Percentiles rank a stretch among this genome's conserved stretches.
Evolutionary conservation across 2,329 filamentous ascomycete species (phyloP).

Genomic region (Pyrenophora tritici-repentis): DNA sequence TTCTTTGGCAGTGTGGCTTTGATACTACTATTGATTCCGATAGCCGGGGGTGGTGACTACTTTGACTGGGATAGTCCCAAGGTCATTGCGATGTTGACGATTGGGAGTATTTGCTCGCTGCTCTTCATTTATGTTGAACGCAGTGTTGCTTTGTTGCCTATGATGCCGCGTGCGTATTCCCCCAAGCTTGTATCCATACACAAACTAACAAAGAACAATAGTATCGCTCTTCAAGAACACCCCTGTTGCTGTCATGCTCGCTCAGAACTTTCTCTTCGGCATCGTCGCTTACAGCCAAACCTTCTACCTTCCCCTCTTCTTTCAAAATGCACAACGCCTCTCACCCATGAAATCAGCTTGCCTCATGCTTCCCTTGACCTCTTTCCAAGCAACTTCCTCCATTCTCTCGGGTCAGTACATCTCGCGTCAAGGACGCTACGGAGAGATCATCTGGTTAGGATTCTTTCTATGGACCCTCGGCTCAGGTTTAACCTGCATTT

Average conservation of each 20-base stretch:
- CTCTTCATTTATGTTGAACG: slow-evolving; percentile 61
- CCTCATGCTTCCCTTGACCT: slow-evolving; percentile 52
- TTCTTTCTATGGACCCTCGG: slow-evolving; percentile 58
- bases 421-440: slow-evolving; percentile 61
- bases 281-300: slow-evolving; percentile 63
- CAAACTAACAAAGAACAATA: slow-evolving; percentile 14
- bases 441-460: slow-evolving; percentile 49
- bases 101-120: slow-evolving; percentile 55
- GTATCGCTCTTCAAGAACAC: slow-evolving; percentile 61
- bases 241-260: slow-evolving; percentile 60
- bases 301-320: slow-evolving; percentile 67
- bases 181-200: background rate
- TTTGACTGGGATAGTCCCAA: slow-evolving; percentile 62
- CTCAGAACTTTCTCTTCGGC: slow-evolving; percentile 65
- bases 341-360: slow-evolving; percentile 56
- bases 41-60: slow-evolving; percentile 65
- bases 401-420: slow-evolving; percentile 63
- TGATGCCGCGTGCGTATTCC: slow-evolving; percentile 56
- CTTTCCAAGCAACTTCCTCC: slow-evolving; percentile 44
- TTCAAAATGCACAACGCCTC: slow-evolving; percentile 60
- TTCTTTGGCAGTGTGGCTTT: slow-evolving; percentile 61
- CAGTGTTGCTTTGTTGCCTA: slow-evolving; percentile 61
- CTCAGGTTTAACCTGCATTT: slow-evolving; percentile 58
- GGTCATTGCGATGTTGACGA: slow-evolving; percentile 63
- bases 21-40: slow-evolving; percentile 65